Conservation (phyloP, 2,329 filamentous ascomycete species). For the Rhynchosporium agropyri region DNA sequence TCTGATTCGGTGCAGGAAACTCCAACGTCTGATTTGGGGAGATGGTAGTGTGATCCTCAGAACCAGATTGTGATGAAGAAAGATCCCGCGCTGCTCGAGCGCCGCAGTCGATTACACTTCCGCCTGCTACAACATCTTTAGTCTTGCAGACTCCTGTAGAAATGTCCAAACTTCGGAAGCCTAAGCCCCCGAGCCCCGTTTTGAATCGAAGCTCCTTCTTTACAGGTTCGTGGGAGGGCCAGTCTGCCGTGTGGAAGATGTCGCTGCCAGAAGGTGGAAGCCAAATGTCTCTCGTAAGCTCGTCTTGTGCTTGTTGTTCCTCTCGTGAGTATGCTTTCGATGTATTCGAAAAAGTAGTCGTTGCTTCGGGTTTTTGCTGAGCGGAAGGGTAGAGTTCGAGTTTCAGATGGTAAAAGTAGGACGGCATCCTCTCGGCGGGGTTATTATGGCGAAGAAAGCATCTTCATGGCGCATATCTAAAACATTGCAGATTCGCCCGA, state of each 20-base stretch:
- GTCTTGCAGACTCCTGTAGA: constrained; percentile 1
- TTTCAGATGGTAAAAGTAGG: constrained; percentile 67
- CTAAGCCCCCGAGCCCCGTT: background rate
- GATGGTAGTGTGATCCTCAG: constrained; percentile 30
- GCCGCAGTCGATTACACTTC: constrained; percentile 18
- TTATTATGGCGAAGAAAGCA: background rate
- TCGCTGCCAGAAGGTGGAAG: constrained; percentile 51
- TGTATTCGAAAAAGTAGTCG: background rate
- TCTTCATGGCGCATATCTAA: background rate
- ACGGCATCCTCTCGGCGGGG: constrained; percentile 30
- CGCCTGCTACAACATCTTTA: background rate
- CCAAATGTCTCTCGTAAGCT: constrained; percentile 48
- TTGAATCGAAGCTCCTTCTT: background rate
- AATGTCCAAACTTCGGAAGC: background rate
- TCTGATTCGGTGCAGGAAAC: constrained; percentile 28
- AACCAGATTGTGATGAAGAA: constrained; percentile 11
- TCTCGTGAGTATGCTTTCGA: background rate
- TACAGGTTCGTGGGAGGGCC: constrained; percentile 34
- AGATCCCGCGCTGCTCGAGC: constrained; percentile 15
- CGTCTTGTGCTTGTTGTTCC: constrained; percentile 20
- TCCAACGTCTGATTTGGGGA: constrained; percentile 16
- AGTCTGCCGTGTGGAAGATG: constrained; percentile 44
- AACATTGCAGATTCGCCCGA: background rate
- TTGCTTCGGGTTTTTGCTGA: constrained; percentile 11
- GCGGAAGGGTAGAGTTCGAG: constrained; percentile 60